Conservation (phyloP, 192 early-diverging fungal species). For the Backusella morwellensis region DNA sequence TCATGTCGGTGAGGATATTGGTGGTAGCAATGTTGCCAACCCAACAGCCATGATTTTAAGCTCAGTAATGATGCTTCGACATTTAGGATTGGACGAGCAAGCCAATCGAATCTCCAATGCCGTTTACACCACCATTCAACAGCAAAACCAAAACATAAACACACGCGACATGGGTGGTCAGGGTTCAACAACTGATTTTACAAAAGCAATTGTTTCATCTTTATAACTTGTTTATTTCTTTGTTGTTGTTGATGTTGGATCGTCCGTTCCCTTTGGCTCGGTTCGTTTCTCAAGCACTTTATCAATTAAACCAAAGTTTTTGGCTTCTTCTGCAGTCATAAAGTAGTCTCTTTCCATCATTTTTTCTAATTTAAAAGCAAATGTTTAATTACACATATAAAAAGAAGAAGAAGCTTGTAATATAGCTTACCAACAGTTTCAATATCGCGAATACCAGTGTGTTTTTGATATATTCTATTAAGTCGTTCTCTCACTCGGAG, state of each 20-base stretch:
- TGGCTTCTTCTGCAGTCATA: slow-evolving; percentile 87
- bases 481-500: slow-evolving; percentile 78
- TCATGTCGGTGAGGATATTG: slow-evolving; percentile 95
- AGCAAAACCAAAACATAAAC: slow-evolving; percentile 53
- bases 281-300: slow-evolving; percentile 74
- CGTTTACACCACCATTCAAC: slow-evolving; percentile 84
- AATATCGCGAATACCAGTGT: slow-evolving; percentile 77
- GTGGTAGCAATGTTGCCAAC: slow-evolving; percentile 93
- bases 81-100: slow-evolving; percentile 83
- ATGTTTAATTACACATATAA: too few species aligned
- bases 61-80: slow-evolving; percentile 93
- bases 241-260: background rate
- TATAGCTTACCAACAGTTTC: slow-evolving; percentile 69
- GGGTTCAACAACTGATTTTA: slow-evolving; percentile 91
- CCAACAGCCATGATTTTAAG: slow-evolving; percentile 91
- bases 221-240: slow-evolving; percentile 16
- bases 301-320: slow-evolving; percentile 93
- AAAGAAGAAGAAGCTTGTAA: background rate
- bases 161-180: slow-evolving; percentile 93
- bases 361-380: slow-evolving; percentile 54
- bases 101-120: slow-evolving; percentile 90
- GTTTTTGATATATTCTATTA: slow-evolving; percentile 84
- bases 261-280: slow-evolving; percentile 10
- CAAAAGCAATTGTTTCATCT: slow-evolving; percentile 50
- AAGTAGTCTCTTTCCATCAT: slow-evolving; percentile 95